Conservation (phyloP, 1,284 basidiomycete genomes). For the Wolfiporia cocos region DNA sequence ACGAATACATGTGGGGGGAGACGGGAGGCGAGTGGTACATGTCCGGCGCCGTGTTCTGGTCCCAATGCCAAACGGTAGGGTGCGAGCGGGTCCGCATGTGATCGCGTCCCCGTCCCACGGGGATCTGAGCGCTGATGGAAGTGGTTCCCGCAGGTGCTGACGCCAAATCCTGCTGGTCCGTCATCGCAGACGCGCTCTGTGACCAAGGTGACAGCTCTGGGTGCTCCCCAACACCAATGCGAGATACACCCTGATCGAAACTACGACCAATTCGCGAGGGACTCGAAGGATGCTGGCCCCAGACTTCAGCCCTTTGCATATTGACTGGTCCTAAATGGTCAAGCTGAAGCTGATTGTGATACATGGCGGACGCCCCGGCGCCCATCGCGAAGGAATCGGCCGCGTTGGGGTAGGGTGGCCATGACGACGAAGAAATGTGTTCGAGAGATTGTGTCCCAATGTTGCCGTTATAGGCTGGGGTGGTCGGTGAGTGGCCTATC, state of each 20-base stretch:
- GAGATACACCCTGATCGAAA: slow-evolving; percentile 12
- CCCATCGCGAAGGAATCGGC: slow-evolving; percentile 13
- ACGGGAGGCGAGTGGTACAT: slow-evolving; percentile 7
- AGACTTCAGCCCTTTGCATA: slow-evolving; percentile 16
- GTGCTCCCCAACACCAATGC: slow-evolving; percentile 5
- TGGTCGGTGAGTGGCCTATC: slow-evolving; percentile 3
- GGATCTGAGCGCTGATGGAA: slow-evolving; percentile 17
- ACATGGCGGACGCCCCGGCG: slow-evolving; percentile 11
- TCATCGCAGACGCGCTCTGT: slow-evolving; percentile 1
- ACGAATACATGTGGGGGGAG: slow-evolving; percentile 1
- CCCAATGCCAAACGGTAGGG: slow-evolving; percentile 23
- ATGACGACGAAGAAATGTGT: slow-evolving; percentile 13
- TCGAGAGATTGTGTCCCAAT: slow-evolving; percentile 4
- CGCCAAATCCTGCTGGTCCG: slow-evolving; percentile 17
- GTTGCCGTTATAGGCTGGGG: slow-evolving; percentile 2
- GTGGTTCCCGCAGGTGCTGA: slow-evolving; percentile 20
- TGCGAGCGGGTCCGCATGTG: slow-evolving; percentile 22
- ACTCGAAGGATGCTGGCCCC: slow-evolving; percentile 15
- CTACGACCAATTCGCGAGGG: slow-evolving; percentile 10
- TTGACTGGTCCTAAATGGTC: slow-evolving; percentile 13
- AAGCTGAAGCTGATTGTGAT: slow-evolving; percentile 9
- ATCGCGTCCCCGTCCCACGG: slow-evolving; percentile 21
- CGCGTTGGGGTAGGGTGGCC: slow-evolving; percentile 12
- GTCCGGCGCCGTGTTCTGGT: slow-evolving; percentile 16
- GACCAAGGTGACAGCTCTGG: slow-evolving; percentile 16